Evolutionary conservation across 169 alveolate species (phyloP).

Genomic region (Plasmodium coatneyi): DNA sequence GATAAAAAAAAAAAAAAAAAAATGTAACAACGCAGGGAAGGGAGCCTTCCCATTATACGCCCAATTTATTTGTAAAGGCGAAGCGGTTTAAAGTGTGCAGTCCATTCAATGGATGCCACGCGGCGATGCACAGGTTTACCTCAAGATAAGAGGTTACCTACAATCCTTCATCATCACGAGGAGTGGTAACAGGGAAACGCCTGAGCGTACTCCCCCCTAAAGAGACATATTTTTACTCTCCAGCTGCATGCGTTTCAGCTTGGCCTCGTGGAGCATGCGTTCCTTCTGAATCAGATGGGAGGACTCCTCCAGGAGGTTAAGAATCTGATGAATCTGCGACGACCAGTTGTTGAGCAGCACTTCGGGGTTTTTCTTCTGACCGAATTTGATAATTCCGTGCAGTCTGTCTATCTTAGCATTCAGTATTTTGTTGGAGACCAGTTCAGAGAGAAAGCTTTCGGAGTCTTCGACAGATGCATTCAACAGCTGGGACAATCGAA

Average conservation of each 20-base stretch:
- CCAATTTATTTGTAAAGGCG: neutral
- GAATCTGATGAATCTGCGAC: slow-evolving; percentile 31
- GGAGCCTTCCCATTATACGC: neutral
- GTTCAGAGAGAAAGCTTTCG: slow-evolving; percentile 73
- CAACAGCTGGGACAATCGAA: slow-evolving; percentile 75
- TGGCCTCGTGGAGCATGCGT: slow-evolving; percentile 76
- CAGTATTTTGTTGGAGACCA: slow-evolving; percentile 78
- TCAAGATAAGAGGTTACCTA: neutral
- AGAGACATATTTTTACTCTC: slow-evolving; percentile 52
- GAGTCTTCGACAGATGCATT: slow-evolving; percentile 75
- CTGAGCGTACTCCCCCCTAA: neutral
- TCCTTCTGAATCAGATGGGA: slow-evolving; percentile 75
- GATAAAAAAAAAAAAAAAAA: too few relatives aligned
- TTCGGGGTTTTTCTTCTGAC: slow-evolving; percentile 78
- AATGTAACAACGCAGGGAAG: neutral
- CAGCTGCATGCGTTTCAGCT: slow-evolving; percentile 44
- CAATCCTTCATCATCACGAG: neutral
- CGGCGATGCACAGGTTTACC: neutral
- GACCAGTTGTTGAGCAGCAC: slow-evolving; percentile 79
- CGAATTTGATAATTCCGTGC: slow-evolving; percentile 79
- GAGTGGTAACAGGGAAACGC: neutral
- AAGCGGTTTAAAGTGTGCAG: neutral
- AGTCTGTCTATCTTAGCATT: slow-evolving; percentile 83
- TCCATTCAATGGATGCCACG: neutral
- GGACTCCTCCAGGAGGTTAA: slow-evolving; percentile 72